Conservation (phyloP, 2,329 filamentous ascomycete species). For the Bipolaris bicolor region DNA sequence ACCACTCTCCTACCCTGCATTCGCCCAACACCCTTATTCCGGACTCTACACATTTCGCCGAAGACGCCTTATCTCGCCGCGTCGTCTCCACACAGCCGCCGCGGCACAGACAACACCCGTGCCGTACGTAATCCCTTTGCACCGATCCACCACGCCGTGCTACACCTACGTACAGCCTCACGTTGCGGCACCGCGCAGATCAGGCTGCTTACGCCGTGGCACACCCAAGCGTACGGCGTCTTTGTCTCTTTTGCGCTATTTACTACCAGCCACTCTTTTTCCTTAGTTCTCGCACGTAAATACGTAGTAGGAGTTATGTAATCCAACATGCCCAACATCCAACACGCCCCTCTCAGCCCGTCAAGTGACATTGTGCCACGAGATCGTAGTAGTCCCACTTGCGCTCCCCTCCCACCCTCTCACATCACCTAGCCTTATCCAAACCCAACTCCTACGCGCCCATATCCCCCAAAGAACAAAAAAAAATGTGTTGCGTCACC, state of each 20-base stretch:
- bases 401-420: not conserved
- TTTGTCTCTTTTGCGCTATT: not conserved
- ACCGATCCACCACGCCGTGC: not conserved
- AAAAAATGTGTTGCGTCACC: not conserved
- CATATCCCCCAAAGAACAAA: not conserved
- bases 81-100: not conserved
- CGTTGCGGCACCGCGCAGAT: constrained; percentile 6
- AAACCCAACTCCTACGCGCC: not conserved
- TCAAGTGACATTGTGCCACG: too few relatives aligned
- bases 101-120: not conserved
- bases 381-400: not conserved
- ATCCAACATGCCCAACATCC: not conserved
- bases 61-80: not conserved
- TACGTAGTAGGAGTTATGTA: not conserved
- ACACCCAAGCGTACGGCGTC: not conserved
- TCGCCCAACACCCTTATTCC: not conserved
- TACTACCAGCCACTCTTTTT: too few relatives aligned
- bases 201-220: not conserved
- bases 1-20: not conserved
- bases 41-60: not conserved
- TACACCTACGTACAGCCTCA: not conserved
- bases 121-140: not conserved
- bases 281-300: too few relatives aligned
- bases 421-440: not conserved
- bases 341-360: too few relatives aligned